A percentile compares a stretch with the other conserved stretches of the same genome.
These are phyloP conservation scores for Aspergillus carlsbadensis DNA, from an alignment of 495 filamentous ascomycete species.

Conservation along the genomic window DNA sequence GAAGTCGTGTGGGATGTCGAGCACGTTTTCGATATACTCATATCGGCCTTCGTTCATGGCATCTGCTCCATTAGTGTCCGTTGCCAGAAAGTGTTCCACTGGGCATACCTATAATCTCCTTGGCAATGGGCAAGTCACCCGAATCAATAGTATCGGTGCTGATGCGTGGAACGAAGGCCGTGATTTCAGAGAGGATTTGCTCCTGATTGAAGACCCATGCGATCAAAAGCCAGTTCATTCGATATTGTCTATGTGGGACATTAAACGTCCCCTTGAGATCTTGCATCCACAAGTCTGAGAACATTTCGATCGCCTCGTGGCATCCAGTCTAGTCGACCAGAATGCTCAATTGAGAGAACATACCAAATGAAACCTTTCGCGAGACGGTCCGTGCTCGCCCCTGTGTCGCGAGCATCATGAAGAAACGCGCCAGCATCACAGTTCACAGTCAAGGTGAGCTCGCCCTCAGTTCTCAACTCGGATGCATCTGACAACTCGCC, in stretches of 20 bases:
- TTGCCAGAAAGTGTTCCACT: no score
- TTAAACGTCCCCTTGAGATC: neutral
- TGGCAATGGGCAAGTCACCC: neutral
- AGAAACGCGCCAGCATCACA: neutral
- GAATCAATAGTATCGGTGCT: neutral
- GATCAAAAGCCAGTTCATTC: neutral
- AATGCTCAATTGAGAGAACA: neutral
- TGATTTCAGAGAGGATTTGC: neutral
- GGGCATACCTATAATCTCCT: neutral
- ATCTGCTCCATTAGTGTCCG: neutral
- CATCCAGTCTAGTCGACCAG: neutral
- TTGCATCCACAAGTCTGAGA: neutral
- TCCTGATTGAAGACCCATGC: slow-evolving; percentile 6
- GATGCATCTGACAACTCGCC: neutral
- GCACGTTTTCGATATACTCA: neutral
- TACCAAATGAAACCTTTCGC: neutral
- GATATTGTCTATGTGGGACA: neutral
- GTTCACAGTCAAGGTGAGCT: no score
- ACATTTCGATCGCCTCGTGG: neutral
- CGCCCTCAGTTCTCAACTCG: no score
- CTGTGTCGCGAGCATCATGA: neutral
- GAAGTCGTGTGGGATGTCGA: neutral
- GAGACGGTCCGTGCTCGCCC: neutral
- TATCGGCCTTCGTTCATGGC: neutral
- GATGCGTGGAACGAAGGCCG: neutral